These are phyloP conservation scores for Juncus inflexus DNA, from an alignment of 176 grass and related monocot genomes.

Conservation along the genomic window DNA sequence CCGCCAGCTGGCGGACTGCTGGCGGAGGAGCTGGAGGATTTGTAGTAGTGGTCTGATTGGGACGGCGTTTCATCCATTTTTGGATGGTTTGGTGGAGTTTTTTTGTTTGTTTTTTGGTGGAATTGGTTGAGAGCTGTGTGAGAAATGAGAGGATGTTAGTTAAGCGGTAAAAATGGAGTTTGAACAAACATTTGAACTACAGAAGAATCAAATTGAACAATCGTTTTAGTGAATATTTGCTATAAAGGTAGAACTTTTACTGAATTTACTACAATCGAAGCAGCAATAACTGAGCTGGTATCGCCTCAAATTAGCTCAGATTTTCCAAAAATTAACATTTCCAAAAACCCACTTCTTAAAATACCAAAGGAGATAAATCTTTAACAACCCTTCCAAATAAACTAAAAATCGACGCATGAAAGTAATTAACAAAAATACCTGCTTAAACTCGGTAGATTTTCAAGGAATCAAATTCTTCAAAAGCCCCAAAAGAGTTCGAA, in stretches of 20 bases:
- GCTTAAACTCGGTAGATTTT: conserved; percentile 10
- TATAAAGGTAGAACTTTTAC: not conserved
- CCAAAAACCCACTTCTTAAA: not conserved
- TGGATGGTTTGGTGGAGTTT: not conserved
- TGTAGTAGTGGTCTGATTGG: conserved; percentile 69
- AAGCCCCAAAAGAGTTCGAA: not conserved
- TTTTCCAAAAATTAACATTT: not conserved
- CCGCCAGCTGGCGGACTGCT: conserved; percentile 16
- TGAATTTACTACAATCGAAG: not conserved
- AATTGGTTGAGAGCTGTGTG: not conserved
- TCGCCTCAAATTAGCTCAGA: not conserved
- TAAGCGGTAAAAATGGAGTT: not conserved
- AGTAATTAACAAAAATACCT: conserved; percentile 5
- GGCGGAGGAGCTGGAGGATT: conserved; percentile 57
- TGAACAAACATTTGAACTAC: not conserved
- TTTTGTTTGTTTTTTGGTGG: conserved; percentile 7
- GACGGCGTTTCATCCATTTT: conserved; percentile 48
- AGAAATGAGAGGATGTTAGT: not conserved
- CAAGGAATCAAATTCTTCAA: not conserved
- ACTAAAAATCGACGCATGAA: not conserved
- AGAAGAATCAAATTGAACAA: not conserved
- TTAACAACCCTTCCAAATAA: no score
- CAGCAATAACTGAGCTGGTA: conserved; percentile 3
- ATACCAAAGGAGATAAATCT: no score
- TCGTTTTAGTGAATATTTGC: not conserved